Base-by-base conservation (phyloP, 1,139 yeast species). In the Lodderomyces theae region DNA sequence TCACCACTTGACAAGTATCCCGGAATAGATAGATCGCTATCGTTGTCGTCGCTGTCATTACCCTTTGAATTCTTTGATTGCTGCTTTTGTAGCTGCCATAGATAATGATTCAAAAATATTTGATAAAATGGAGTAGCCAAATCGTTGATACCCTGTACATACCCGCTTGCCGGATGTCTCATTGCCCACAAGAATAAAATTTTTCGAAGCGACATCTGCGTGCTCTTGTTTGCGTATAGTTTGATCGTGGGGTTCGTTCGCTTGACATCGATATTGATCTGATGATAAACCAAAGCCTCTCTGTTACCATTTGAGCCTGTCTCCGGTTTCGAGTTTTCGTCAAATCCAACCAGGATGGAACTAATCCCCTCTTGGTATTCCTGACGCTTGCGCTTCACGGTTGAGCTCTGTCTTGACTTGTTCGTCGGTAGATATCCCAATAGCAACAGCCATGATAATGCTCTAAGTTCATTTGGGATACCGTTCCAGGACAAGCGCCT, bases 121-220 rank as follows among this genome's bases (percentile, higher is more conserved):
- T 92, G 96, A 61, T 77, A 90, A 59, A 94, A 89, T 1, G 99
- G 98, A 0, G 97, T 92, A 13, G 84, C 89, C 42, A 92, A 72
- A 61, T 92, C 99, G 59, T 92, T 92, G 43, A 92, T 94, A 21
- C 99, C 99, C 63, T 92, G 99, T n/a, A 92, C 99, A 61, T 92
- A 92, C 3, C 99, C 99, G 57, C 94, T 82, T 3, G 97, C 97
- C 1, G 99, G 98, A 57, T 94, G 98, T 47, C 98, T 77, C 16
- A 92, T 82, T 0, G 98, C 96, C 99, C 99, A 92, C 25, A 92
- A 69, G 54, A 88, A 94, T 39, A 92, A 65, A 13, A 94, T 81
- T 49, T 86, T 80, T 49, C 92, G 88, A 46, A 92, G 68, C 11
- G 95, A 76, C 43, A 80, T 66, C 54, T 92, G 97, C 0, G 94